Evolutionary conservation across 176 grass and related monocot genomes (phyloP).

Genomic region (Rhynchospora tenuis): DNA sequence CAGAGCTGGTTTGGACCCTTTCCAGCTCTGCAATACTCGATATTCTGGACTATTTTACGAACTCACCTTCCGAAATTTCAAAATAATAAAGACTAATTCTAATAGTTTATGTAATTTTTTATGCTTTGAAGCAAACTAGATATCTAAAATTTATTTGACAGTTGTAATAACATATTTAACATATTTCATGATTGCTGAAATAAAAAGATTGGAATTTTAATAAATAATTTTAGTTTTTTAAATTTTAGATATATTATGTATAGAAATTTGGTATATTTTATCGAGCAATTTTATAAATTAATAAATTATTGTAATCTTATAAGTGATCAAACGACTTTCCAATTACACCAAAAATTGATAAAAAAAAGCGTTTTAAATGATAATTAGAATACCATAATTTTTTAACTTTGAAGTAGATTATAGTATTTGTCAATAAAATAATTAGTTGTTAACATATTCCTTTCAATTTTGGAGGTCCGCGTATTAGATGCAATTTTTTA

Average conservation of each 20-base stretch:
- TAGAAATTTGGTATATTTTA: no score
- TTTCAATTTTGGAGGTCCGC: not conserved
- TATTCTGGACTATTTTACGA: not conserved
- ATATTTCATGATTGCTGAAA: no score
- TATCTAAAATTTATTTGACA: no score
- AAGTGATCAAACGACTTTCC: no score
- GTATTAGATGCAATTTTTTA: not conserved
- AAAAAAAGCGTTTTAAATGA: not conserved
- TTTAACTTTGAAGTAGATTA: not conserved
- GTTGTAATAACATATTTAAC: no score
- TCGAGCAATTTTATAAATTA: no score
- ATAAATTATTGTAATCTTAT: not conserved
- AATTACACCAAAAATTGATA: not conserved
- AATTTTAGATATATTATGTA: no score
- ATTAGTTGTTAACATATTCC: not conserved
- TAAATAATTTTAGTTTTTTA: no score
- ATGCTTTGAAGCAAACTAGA: no score
- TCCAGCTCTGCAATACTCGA: not conserved
- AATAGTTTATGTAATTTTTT: not conserved
- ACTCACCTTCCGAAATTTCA: not conserved
- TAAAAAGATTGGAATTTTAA: no score
- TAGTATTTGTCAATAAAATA: not conserved
- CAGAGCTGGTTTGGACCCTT: slow-evolving; percentile 14
- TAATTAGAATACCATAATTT: not conserved
- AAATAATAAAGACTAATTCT: not conserved